Percentiles rank a stretch among this genome's conserved stretches.
Evolutionary conservation across 2,329 filamentous ascomycete genomes (phyloP).

Genomic region (Pseudogymnoascus pannorum): DNA sequence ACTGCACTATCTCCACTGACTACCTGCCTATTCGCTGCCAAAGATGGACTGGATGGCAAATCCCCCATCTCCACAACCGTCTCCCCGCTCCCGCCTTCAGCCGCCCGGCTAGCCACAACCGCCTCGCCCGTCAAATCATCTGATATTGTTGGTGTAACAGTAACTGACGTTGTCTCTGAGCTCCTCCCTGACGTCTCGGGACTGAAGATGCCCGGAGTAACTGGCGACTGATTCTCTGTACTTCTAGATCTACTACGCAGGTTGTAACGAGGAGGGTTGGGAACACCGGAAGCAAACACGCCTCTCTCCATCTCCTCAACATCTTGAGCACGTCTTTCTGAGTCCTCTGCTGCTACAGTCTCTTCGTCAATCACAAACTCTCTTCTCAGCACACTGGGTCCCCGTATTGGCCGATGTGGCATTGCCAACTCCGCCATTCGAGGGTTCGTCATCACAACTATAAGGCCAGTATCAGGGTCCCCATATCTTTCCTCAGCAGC

Average conservation of each 20-base stretch:
- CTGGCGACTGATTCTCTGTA: not conserved
- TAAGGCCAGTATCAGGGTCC: not conserved
- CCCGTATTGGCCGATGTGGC: not conserved
- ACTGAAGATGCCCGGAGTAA: not conserved
- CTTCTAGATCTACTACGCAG: not conserved
- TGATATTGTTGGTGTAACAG: not conserved
- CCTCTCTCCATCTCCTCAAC: not conserved
- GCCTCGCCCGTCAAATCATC: not conserved
- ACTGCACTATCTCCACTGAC: not conserved
- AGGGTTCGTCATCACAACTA: not conserved
- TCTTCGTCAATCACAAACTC: not conserved
- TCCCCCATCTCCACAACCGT: not conserved
- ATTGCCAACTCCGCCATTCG: not conserved
- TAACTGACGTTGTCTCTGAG: not conserved
- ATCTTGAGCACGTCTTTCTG: not conserved
- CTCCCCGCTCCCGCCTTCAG: not conserved
- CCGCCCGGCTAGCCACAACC: not conserved
- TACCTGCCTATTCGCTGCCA: not conserved
- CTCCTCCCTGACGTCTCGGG: not conserved
- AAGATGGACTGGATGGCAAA: not conserved
- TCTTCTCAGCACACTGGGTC: not conserved
- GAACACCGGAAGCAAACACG: not conserved
- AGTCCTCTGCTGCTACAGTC: not conserved
- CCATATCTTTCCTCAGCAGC: not conserved
- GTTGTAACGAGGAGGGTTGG: not conserved